Evolutionary conservation across 768 basidiomycete species (phyloP), one percentile per base, ranked within the genome.

Genomic region (Tulasnella sp.): DNA sequence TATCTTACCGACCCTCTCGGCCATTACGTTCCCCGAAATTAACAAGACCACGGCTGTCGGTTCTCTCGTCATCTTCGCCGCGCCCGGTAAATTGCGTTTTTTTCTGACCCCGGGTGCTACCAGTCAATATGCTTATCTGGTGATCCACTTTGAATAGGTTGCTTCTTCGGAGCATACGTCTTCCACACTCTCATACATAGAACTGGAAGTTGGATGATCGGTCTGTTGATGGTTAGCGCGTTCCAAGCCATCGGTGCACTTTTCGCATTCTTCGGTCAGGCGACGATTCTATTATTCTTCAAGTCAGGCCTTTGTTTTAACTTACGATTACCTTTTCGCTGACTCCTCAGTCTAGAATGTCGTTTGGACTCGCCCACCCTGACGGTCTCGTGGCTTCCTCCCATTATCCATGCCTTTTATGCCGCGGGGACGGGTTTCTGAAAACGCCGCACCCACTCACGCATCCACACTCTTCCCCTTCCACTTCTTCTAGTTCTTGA

Each of bases 141-240:
- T 17, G 15, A 15, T 11, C 37, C 17, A 31, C n/a, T 7, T 17
- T 52, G 14, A 17, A 11, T 29, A 67, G 67, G 67, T 15, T 67
- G 67, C n/a, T 67, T 67, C 67, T 67, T 68, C 38, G 67, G 67
- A 34, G 67, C 67, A 15, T 68, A 68, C 67, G 38, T 68, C 38
- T 68, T 68, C 67, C n/a, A 68, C 31, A 68, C 34, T 17, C 31
- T 68, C 67, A 34, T 68, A 29, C 38, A 68, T n/a, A 39, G 38
- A 34, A 68, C 67, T 34, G 22, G 22, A 1, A 68, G 49, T 7
- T 49, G 49, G 49, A 49, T n/a, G 22, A 49, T 49, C 19, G 19
- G 49, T n/a, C 49, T 49, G 22, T 0, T 49, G 19, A 6, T n/a
- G 22, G 49, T 49, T 8, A 49, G 49, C 49, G n/a, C 22, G 6